phyloP scores from a whole-genome alignment of 2,329 filamentous ascomycete species.

The Pseudogymnoascus destructans region DNA sequence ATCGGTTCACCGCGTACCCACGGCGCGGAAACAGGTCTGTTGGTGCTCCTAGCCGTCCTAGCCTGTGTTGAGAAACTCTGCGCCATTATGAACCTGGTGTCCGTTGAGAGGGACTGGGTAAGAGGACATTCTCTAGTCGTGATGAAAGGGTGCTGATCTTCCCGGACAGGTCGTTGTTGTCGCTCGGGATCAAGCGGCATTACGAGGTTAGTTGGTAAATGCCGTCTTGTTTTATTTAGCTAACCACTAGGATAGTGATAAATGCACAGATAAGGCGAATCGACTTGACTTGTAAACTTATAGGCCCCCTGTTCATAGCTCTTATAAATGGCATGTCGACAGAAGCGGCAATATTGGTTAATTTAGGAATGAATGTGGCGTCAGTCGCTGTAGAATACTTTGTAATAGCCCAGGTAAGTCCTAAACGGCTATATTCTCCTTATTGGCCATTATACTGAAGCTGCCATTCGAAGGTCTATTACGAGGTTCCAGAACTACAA shows the following conservation, averaged over 20 bases:
- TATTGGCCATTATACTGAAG: neutral
- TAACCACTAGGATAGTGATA: conserved; percentile 26
- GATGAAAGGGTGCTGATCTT: neutral
- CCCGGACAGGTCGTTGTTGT: conserved; percentile 34
- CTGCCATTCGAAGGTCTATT: conserved; percentile 18
- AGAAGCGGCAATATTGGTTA: conserved; percentile 34
- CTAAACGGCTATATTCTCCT: neutral
- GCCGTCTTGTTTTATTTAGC: neutral
- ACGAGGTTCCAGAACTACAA: conserved; percentile 16
- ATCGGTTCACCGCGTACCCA: conserved; percentile 10
- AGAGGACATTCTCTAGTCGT: neutral
- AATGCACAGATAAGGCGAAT: conserved; percentile 49
- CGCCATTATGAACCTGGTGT: conserved; percentile 50
- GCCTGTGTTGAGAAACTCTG: conserved; percentile 58
- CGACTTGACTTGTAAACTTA: conserved; percentile 44
- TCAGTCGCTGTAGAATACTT: conserved; percentile 29
- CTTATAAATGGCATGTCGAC: conserved; percentile 36
- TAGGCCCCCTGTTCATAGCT: conserved; percentile 39
- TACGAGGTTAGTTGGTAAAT: conserved; percentile 12
- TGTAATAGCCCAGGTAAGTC: conserved; percentile 10
- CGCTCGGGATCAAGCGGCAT: conserved; percentile 28
- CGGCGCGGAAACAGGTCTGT: conserved; percentile 17
- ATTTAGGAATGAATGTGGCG: conserved; percentile 35
- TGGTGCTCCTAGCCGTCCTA: conserved; percentile 34
- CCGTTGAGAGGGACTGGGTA: conserved; percentile 58